Evolutionary conservation across 768 basidiomycete species (phyloP), one percentile per base, ranked within the genome.

Genomic region (Russula griseocarnosa): DNA sequence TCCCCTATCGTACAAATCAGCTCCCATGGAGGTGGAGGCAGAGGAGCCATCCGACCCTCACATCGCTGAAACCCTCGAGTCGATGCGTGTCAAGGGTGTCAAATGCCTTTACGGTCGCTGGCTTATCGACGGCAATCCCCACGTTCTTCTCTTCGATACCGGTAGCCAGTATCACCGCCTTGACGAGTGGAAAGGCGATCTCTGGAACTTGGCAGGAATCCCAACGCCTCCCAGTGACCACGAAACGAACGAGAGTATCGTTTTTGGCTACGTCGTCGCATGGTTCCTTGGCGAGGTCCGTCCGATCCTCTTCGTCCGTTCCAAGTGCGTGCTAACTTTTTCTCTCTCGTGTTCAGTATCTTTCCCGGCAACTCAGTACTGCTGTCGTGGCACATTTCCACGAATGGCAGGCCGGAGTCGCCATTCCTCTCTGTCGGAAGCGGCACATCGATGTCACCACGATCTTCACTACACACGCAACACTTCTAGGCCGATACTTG

Each of bases 311-410:
- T 55, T n/a, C n/a, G n/a, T n/a, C n/a, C 56, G 28, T 36, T n/a
- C 64, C 46, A 44, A 44, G 44, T 60, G 60, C 20, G 42, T 51
- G 46, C 24, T 49, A 32, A 55, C 14, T 34, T 61, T 71, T 58
- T 61, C 55, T 26, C 47, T 14, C 32, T 36, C 59, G 53, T 3
- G 24, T 22, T 22, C 73, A 94, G 91, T 94, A 92, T 71, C 86
- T 92, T 46, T 72, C 89, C 30, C 86, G 85, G 49, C 92, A 97
- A 73, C 82, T 89, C 36, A 79, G 82, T 58, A 91, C 86, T 6
- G 94, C 95, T 20, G 92, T 98, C 70, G 83, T 98, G 62, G 95
- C 94, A 68, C 97, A 99, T 76, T 97, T 99, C 80, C 97, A 99
- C 75, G 97, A 99, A 76, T 99, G 97, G 97, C 97, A 98, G 74